phyloP scores from a whole-genome alignment of 805 yeast genomes.

The Torulaspora franciscae region DNA sequence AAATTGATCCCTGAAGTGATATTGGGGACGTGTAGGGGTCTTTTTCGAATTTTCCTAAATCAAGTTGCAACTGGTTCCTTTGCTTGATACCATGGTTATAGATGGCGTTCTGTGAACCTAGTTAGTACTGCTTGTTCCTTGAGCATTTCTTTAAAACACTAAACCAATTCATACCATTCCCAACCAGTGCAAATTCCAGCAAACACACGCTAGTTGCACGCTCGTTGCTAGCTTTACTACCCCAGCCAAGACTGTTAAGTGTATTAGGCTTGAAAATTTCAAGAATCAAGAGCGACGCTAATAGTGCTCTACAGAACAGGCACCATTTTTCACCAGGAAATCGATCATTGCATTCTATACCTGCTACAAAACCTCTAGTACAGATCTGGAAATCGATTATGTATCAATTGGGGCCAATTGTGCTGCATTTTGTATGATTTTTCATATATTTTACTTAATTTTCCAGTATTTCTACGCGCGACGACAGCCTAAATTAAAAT shows the following conservation, averaged over 20 bases:
- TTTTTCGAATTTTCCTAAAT: conserved; percentile 59
- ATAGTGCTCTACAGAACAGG: background rate
- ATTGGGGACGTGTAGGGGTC: conserved; percentile 62
- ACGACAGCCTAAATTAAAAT: background rate
- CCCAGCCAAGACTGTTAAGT: background rate
- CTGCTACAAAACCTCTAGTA: background rate
- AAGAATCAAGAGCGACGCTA: background rate
- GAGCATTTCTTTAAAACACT: background rate
- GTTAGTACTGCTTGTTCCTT: background rate
- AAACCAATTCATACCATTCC: conserved; percentile 3
- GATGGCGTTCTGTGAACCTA: conserved; percentile 59
- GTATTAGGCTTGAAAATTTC: conserved; percentile 2
- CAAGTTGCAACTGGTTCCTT: conserved; percentile 64
- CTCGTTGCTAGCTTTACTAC: background rate
- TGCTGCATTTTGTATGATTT: background rate
- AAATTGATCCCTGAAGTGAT: conserved; percentile 57
- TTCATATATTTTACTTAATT: background rate
- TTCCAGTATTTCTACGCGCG: background rate
- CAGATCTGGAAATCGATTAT: background rate
- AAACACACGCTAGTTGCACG: background rate
- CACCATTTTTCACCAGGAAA: background rate
- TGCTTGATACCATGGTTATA: conserved; percentile 89
- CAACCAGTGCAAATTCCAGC: background rate
- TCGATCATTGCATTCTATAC: background rate
- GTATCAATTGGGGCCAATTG: background rate